Conservation (phyloP, 2,329 filamentous ascomycete species). For the Sporothrix curviconia region DNA sequence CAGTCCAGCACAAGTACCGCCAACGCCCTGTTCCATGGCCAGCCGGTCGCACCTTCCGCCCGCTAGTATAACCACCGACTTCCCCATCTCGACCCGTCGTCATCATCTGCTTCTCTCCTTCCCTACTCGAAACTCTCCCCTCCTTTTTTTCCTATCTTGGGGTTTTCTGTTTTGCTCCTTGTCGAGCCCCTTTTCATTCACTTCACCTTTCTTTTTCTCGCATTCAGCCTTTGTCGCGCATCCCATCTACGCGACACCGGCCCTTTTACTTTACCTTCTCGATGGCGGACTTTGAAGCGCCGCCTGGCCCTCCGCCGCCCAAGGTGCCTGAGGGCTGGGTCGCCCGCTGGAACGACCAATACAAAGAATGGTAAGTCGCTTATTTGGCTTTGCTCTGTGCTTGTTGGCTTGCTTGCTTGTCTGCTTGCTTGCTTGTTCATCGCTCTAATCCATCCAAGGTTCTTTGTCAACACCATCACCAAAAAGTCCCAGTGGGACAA, state of each 20-base stretch:
- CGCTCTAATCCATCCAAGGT: constrained; percentile 44
- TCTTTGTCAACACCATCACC: constrained; percentile 84
- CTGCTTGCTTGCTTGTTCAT: constrained; percentile 8
- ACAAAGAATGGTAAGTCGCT: constrained; percentile 61
- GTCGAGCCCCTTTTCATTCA: no score
- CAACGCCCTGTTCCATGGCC: background rate
- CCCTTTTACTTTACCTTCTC: background rate
- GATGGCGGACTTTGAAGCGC: constrained; percentile 49
- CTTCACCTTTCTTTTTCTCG: background rate
- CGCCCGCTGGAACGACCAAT: constrained; percentile 78
- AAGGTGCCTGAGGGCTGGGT: constrained; percentile 74
- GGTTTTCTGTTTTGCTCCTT: background rate
- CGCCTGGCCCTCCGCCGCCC: constrained; percentile 49
- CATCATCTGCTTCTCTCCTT: background rate
- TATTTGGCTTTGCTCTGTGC: background rate
- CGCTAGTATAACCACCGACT: background rate
- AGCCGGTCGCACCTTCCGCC: background rate
- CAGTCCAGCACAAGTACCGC: no score
- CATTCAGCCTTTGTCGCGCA: no score
- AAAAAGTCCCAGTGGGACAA: constrained; percentile 88
- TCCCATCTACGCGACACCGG: background rate
- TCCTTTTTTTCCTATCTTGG: background rate
- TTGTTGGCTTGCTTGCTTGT: background rate
- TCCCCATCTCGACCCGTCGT: constrained; percentile 3
- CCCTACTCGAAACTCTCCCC: background rate